These are phyloP conservation scores for Canariomyces notabilis DNA, from an alignment of 2,329 filamentous ascomycete species.

Conservation along the genomic window DNA sequence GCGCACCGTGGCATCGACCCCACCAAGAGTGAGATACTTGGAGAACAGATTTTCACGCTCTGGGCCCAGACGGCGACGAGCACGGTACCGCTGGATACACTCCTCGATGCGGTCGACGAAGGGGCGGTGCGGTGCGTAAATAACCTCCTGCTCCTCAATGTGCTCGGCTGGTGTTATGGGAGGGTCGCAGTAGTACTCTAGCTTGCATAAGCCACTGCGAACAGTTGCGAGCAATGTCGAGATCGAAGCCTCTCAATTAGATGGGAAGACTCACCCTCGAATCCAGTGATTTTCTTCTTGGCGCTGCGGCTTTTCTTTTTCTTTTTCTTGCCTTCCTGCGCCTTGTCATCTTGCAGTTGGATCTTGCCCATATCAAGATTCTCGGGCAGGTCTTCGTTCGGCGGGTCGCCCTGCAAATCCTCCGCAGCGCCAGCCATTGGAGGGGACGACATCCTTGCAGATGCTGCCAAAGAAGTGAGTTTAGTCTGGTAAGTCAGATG, in stretches of 20 bases:
- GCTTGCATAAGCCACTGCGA: not conserved
- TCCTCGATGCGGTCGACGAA: constrained; percentile 71
- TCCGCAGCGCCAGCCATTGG: not conserved
- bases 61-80: constrained; percentile 66
- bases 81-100: constrained; percentile 76
- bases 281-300: constrained; percentile 55
- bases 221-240: not conserved
- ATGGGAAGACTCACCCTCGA: constrained; percentile 51
- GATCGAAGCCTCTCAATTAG: constrained; percentile 1
- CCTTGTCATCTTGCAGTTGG: constrained; percentile 14
- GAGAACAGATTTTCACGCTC: constrained; percentile 62
- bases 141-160: constrained; percentile 53
- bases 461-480: too few relatives aligned
- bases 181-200: constrained; percentile 72
- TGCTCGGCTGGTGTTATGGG: constrained; percentile 69
- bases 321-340: constrained; percentile 34
- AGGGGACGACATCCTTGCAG: constrained; percentile 6
- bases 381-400: not conserved
- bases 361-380: constrained; percentile 2
- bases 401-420: not conserved
- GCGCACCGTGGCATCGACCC: constrained; percentile 56
- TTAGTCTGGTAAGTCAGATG: constrained; percentile 1
- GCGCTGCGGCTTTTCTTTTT: constrained; percentile 33
- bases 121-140: constrained; percentile 58
- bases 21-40: constrained; percentile 78